Conservation (phyloP, 1,284 basidiomycete genomes). For the Calocybe gambosa region DNA sequence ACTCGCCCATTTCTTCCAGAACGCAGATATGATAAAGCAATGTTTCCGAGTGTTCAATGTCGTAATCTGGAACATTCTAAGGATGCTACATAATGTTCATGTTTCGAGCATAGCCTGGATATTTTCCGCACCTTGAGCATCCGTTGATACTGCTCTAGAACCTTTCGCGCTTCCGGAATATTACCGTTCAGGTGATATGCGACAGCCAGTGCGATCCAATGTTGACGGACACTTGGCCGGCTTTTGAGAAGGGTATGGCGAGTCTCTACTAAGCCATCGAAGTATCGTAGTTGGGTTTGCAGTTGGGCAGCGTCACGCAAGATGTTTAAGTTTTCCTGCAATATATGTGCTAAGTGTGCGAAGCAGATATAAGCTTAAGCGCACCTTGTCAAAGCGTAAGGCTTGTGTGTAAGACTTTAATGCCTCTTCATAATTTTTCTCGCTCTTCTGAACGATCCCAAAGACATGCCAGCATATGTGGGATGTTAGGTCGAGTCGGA, state of each 20-base stretch:
- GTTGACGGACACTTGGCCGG: constrained; percentile 80
- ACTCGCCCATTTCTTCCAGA: constrained; percentile 72
- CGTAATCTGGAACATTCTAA: constrained; percentile 69
- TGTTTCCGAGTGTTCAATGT: constrained; percentile 84
- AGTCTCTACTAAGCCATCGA: constrained; percentile 75
- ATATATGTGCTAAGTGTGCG: constrained; percentile 10
- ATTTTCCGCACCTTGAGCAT: constrained; percentile 51
- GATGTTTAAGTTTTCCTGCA: constrained; percentile 89
- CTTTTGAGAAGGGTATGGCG: constrained; percentile 77
- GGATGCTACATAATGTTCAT: background rate
- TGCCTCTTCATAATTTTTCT: constrained; percentile 88
- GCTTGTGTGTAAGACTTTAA: constrained; percentile 83
- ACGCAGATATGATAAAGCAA: constrained; percentile 79
- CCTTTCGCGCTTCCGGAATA: constrained; percentile 62
- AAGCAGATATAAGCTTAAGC: constrained; percentile 20
- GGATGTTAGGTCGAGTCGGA: constrained; percentile 83
- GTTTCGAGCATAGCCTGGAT: constrained; percentile 2
- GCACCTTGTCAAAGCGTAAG: constrained; percentile 82
- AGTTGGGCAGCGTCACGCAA: constrained; percentile 88
- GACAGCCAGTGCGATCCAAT: constrained; percentile 89
- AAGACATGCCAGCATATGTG: constrained; percentile 99
- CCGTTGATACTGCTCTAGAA: constrained; percentile 65
- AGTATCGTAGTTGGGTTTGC: constrained; percentile 87
- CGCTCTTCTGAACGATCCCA: constrained; percentile 87
- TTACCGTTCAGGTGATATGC: constrained; percentile 86